Evolutionary conservation across 495 filamentous ascomycete genomes (phyloP).

Genomic region (Xeromyces bisporus): DNA sequence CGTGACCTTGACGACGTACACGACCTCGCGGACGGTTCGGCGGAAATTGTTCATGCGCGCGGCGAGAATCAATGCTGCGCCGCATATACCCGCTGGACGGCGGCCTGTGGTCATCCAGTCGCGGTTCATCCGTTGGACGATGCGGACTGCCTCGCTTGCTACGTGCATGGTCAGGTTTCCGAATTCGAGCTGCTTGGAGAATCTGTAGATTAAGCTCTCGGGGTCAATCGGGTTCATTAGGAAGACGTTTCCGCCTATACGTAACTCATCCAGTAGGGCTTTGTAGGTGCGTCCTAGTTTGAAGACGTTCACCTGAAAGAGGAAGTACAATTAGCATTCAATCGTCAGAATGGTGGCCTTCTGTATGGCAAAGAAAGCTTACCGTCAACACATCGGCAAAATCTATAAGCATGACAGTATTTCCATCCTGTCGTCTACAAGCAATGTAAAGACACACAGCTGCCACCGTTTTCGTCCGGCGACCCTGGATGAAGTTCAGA

Average conservation of each 20-base stretch:
- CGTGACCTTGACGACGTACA: constrained; percentile 89
- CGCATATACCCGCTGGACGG: constrained; percentile 83
- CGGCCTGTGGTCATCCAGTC: constrained; percentile 95
- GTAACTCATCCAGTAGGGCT: constrained; percentile 49
- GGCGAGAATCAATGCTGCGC: constrained; percentile 83
- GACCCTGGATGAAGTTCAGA: constrained; percentile 73
- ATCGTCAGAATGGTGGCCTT: too few relatives aligned
- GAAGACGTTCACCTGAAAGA: constrained; percentile 64
- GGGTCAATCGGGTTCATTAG: constrained; percentile 47
- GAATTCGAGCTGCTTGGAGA: constrained; percentile 80
- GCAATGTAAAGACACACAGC: constrained; percentile 78
- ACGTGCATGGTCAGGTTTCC: constrained; percentile 58
- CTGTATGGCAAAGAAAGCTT: too few relatives aligned
- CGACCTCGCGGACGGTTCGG: constrained; percentile 76
- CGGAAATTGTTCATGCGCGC: constrained; percentile 96
- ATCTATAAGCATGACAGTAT: constrained; percentile 74
- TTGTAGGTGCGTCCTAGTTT: constrained; percentile 75
- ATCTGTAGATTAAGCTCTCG: constrained; percentile 77
- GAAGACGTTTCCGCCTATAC: constrained; percentile 31
- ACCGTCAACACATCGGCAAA: constrained; percentile 66
- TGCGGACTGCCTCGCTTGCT: constrained; percentile 65
- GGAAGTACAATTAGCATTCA: too few relatives aligned
- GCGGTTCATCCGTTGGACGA: constrained; percentile 79
- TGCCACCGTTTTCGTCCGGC: constrained; percentile 64
- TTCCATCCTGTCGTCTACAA: constrained; percentile 49